Conservation (phyloP, 2,329 filamentous ascomycete genomes). For the Fusarium chlamydosporum region DNA sequence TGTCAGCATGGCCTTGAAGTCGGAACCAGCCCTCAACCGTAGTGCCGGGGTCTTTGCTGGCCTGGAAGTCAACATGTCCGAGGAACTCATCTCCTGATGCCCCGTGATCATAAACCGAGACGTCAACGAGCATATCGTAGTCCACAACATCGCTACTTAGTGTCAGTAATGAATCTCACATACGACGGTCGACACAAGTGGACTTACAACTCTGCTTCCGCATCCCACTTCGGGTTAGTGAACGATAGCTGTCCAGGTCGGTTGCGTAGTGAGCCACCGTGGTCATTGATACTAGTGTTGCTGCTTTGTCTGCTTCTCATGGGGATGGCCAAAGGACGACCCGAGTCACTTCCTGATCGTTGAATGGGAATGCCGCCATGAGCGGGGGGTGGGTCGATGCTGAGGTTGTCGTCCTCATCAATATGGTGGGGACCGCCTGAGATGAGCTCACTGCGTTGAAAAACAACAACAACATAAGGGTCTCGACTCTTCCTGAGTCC, state of each 20-base stretch:
- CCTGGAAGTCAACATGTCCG: constrained; percentile 87
- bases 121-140: constrained; percentile 88
- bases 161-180: constrained; percentile 27
- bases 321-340: constrained; percentile 90
- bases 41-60: constrained; percentile 74
- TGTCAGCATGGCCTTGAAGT: constrained; percentile 81
- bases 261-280: constrained; percentile 68
- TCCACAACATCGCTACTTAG: constrained; percentile 90
- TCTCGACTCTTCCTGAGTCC: constrained; percentile 86
- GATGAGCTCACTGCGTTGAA: constrained; percentile 96
- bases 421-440: constrained; percentile 82
- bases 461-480: constrained; percentile 96
- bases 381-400: constrained; percentile 61
- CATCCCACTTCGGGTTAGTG: constrained; percentile 94
- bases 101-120: constrained; percentile 91
- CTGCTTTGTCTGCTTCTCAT: constrained; percentile 98
- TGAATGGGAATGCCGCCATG: constrained; percentile 71
- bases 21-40: constrained; percentile 88
- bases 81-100: constrained; percentile 89
- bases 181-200: too few species aligned
- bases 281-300: constrained; percentile 85
- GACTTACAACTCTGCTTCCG: constrained; percentile 92
- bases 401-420: constrained; percentile 71
- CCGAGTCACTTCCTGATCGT: constrained; percentile 83
- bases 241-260: constrained; percentile 70